Evolutionary conservation across 2,329 filamentous ascomycete genomes (phyloP).

Genomic region (Aciculosporium take): DNA sequence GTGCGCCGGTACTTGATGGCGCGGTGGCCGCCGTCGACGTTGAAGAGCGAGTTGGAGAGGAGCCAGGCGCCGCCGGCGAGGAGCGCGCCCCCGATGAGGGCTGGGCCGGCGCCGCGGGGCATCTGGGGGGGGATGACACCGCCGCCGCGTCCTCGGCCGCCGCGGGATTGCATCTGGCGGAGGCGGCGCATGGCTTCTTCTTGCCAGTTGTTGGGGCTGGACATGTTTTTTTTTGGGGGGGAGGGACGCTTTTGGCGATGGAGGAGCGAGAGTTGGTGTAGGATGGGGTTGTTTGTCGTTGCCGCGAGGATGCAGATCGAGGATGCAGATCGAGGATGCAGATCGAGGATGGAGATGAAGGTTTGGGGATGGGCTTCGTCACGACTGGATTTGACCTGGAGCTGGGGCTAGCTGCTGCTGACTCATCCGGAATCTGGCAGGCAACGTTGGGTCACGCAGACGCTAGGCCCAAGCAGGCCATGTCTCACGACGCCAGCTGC

Average conservation of each 20-base stretch:
- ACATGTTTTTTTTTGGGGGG: slow-evolving; percentile 13
- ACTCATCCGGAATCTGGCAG: slow-evolving; percentile 4
- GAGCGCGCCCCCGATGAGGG: slow-evolving; percentile 27
- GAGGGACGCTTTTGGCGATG: neutral
- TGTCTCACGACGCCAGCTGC: neutral
- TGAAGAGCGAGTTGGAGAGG: slow-evolving; percentile 50
- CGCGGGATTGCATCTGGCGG: slow-evolving; percentile 32
- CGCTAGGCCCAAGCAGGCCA: slow-evolving; percentile 1
- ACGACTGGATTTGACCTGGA: neutral
- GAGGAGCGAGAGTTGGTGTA: neutral
- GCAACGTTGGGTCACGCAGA: too few species aligned
- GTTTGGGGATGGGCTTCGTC: neutral
- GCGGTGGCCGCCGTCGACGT: slow-evolving; percentile 94
- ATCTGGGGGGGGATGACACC: slow-evolving; percentile 24
- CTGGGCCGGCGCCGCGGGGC: slow-evolving; percentile 25
- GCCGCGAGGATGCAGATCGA: too few species aligned
- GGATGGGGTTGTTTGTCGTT: too few species aligned
- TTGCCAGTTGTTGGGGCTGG: slow-evolving; percentile 25
- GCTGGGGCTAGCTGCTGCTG: slow-evolving; percentile 1
- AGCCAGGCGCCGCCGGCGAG: slow-evolving; percentile 36
- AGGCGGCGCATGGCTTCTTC: slow-evolving; percentile 38
- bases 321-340: too few species aligned
- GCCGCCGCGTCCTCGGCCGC: slow-evolving; percentile 27
- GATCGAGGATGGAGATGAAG: too few species aligned
- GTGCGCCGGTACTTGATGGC: slow-evolving; percentile 96